A percentile compares a stretch with the other conserved stretches of the same genome.
phyloP scores from a whole-genome alignment of 768 basidiomycete species.

The Cystofilobasidium ferigula region DNA sequence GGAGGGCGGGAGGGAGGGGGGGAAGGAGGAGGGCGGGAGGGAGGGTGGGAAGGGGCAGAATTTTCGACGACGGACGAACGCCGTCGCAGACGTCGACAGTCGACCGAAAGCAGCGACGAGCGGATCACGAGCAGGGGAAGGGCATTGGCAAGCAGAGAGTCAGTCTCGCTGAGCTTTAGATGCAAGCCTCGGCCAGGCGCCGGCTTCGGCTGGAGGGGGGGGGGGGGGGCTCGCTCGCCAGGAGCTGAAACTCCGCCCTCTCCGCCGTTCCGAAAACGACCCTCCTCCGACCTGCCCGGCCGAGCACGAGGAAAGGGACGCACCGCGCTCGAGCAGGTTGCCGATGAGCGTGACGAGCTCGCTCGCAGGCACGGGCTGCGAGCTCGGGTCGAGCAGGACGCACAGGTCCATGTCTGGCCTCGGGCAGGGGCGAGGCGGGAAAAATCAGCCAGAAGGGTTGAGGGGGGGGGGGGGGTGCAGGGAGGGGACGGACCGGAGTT shows the following conservation, averaged over 20 bases:
- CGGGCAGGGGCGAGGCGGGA: not conserved
- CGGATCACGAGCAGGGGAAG: no score
- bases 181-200: no score
- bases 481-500: conserved; percentile 18
- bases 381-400: conserved; percentile 74
- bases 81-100: no score
- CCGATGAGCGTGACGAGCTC: conserved; percentile 92
- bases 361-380: conserved; percentile 40
- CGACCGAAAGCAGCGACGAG: no score
- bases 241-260: no score
- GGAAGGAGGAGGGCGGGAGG: not conserved
- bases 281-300: not conserved
- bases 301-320: conserved; percentile 33
- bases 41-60: conserved; percentile 11
- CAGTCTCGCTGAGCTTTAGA: not conserved
- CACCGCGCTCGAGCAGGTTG: conserved; percentile 83
- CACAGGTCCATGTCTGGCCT: conserved; percentile 90
- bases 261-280: no score
- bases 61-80: no score
- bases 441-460: not conserved
- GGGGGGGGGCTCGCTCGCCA: no score
- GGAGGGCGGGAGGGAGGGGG: not conserved
- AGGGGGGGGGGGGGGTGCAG: not conserved
- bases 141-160: not conserved
- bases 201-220: no score